Percentiles rank a stretch among this genome's conserved stretches.
These are phyloP conservation scores for Peniophora sp. DNA, from an alignment of 1,284 basidiomycete species.

Conservation along the genomic window DNA sequence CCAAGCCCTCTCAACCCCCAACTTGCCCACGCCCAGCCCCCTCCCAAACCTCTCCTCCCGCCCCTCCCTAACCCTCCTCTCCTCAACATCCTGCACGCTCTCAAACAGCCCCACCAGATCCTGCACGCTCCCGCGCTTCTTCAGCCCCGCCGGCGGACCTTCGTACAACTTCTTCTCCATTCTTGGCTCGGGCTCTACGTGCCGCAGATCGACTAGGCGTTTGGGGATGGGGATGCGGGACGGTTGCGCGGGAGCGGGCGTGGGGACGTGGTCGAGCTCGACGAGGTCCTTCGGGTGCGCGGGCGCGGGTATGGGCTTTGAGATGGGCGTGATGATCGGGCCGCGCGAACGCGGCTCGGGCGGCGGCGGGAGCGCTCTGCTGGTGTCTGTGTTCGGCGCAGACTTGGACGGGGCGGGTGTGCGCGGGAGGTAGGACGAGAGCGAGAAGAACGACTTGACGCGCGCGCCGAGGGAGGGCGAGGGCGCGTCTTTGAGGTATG, in stretches of 20 bases:
- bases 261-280: slow-evolving; percentile 42
- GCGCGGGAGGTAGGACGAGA: slow-evolving; percentile 55
- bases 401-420: slow-evolving; percentile 20
- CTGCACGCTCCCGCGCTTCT: slow-evolving; percentile 59
- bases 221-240: slow-evolving; percentile 27
- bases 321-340: slow-evolving; percentile 50
- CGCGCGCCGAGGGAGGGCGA: slow-evolving; percentile 19
- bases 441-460: slow-evolving; percentile 41
- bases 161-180: slow-evolving; percentile 9
- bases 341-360: slow-evolving; percentile 42
- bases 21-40: slow-evolving; percentile 12
- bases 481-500: slow-evolving; percentile 7
- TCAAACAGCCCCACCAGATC: slow-evolving; percentile 40
- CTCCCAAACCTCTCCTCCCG: slow-evolving; percentile 16
- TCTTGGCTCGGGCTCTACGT: slow-evolving; percentile 28
- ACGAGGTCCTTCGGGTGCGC: slow-evolving; percentile 58
- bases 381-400: slow-evolving; percentile 19
- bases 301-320: slow-evolving; percentile 34
- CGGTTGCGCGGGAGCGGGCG: slow-evolving; percentile 36
- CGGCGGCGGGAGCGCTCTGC: slow-evolving; percentile 48
- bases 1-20: too few species aligned
- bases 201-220: slow-evolving; percentile 49
- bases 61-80: slow-evolving; percentile 16
- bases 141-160: slow-evolving; percentile 9
- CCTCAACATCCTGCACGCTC: slow-evolving; percentile 49